Base-by-base conservation (phyloP, 2,329 filamentous ascomycete species). In the Verticillium dahliae region DNA sequence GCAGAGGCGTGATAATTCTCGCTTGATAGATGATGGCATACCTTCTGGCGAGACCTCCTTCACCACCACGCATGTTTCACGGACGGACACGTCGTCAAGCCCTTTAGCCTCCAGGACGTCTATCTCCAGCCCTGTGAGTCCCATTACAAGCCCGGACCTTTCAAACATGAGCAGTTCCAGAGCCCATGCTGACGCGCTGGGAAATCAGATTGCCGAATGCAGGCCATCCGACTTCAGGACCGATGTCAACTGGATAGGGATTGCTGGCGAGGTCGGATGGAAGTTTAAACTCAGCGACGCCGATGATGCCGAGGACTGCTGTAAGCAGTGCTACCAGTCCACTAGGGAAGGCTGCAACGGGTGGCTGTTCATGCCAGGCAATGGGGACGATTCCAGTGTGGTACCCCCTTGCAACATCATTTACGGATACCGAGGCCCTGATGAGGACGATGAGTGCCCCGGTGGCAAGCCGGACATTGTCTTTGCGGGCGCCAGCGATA, bases 1-100 rank as follows among this genome's bases (percentile, higher is more conserved):
- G 5, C 67, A 68, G 9, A 69, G 71, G 6, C 69, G 71, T 38
- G 66, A 10, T 2, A n/a, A 18, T 52, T n/a, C n/a, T 11, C 4
- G 45, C 18, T n/a, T 6, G 18, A 18, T 31, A 27, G 3, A 2
- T 9, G 3, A 10, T n/a, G 5, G 18, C 39, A 45, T 15, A 15
- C 18, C 15, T 10, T 10, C 7, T 7, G 18, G 18, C 6, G 18
- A 22, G 15, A 18, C 6, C 45, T 10, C 10, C 45, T 9, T 10
- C 45, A 52, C 27, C 27, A n/a, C 22, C n/a, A 11, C 18, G n/a
- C 45, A 22, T 1, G 7, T 10, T 52, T 7, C 45, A 7, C 11
- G 14, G 41, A 39, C 41, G 14, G 35, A 56, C 27, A 50, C 18
- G 22, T 50, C 59, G 10, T 50, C 55, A 15, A 10, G 33, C 4